Base-by-base conservation (phyloP, 1,139 yeast genomes). In the Meyerozyma athensensis region DNA sequence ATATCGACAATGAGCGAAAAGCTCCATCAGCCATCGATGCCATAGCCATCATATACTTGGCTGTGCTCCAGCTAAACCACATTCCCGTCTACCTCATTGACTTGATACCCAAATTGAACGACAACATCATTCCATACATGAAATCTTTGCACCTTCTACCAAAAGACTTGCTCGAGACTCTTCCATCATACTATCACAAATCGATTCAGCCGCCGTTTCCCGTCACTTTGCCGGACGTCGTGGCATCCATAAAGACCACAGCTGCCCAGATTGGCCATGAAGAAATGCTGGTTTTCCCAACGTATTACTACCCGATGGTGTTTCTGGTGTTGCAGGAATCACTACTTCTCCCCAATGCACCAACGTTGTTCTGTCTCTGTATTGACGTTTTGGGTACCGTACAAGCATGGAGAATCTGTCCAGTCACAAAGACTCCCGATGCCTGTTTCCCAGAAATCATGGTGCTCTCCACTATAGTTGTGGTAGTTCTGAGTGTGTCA, bases 31-130 rank as follows among this genome's bases (percentile, higher is more conserved):
- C 52, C 5, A 39, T 60, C 16, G 75, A 72, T 44, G 39, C 61
- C 13, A 43, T 70, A 7, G 50, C 61, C 10, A 40, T 73, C 1
- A 49, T 72, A n/a, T 73, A 69, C 45, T 46, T 68, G 35, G 66
- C 72, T 4, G 48, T 62, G 1, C 37, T 65, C 16, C 58, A 58
- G 37, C 47, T 69, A 39, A 61, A 59, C 38, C 49, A 50, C 26
- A 51, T 58, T 34, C 75, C 77, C 1, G 45, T 73, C 4, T 71
- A 67, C 43, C 43, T 63, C 4, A 46, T 48, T 36, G 73, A 71
- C 39, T 38, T 71, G 17, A 40, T 71, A 10, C 48, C 51, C 6
- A 52, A 60, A 38, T 49, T 68, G 10, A 45, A 53, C 16, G 37
- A 48, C 10, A 70, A 70, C 39, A 48, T 53, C 34, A 52, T 74